Evolutionary conservation across 164 flowering plant species (phyloP).

Genomic region (Tetrastigma voinierianum): DNA sequence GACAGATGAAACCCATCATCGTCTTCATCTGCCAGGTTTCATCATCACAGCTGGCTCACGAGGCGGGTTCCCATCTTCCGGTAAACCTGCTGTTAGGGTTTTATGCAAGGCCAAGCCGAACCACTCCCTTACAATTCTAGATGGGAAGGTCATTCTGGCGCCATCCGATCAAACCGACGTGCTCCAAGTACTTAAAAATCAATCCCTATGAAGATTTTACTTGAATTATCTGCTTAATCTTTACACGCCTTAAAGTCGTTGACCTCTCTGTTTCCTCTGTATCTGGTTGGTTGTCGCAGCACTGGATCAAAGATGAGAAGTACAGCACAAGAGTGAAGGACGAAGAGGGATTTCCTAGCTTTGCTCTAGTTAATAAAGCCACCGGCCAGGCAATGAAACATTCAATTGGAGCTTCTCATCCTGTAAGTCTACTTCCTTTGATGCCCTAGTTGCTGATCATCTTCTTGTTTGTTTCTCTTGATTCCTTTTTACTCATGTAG

Average conservation of each 20-base stretch:
- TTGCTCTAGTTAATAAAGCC: constrained; percentile 68
- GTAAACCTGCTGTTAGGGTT: constrained; percentile 43
- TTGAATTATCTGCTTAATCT: background rate
- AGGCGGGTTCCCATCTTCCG: constrained; percentile 8
- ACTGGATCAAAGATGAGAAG: constrained; percentile 81
- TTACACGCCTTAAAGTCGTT: background rate
- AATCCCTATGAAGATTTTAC: background rate
- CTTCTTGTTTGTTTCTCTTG: background rate
- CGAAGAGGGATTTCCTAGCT: constrained; percentile 60
- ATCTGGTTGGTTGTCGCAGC: constrained; percentile 31
- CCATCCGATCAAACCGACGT: constrained; percentile 40
- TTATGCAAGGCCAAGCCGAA: constrained; percentile 50
- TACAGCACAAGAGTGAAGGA: constrained; percentile 71
- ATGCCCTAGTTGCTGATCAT: background rate
- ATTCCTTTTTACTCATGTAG: no score
- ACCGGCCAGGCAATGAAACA: constrained; percentile 75
- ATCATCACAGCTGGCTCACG: constrained; percentile 19
- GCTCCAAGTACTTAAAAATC: constrained; percentile 35
- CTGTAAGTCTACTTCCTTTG: constrained; percentile 37
- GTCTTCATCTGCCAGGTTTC: constrained; percentile 26
- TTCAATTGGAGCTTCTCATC: constrained; percentile 58
- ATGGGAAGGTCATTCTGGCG: constrained; percentile 58
- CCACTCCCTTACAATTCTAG: constrained; percentile 51
- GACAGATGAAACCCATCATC: constrained; percentile 13
- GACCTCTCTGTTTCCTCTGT: background rate